Base-by-base conservation (phyloP, 2,329 filamentous ascomycete genomes). In the Paecilomyces formosus region DNA sequence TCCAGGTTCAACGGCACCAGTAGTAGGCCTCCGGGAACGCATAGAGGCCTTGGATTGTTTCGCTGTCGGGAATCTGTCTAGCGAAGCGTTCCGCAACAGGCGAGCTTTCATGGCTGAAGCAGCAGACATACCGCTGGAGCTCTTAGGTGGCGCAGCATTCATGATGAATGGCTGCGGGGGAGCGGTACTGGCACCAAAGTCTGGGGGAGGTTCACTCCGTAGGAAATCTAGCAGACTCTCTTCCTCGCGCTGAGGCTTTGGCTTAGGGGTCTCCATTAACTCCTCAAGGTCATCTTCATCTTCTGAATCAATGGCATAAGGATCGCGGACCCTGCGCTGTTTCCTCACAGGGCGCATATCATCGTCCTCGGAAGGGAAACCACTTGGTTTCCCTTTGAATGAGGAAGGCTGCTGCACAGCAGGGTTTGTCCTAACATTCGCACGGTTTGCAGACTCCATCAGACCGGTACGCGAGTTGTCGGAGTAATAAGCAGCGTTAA, bases 221-320 rank as follows among this genome's bases (percentile, higher is more conserved):
- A 81, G 66, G 67, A 81, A 81, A 61, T 81, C 79, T 22, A 78
- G 71, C 51, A 79, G 63, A 59, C 77, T 79, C 62, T 79, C 78
- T 63, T 79, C 76, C 21, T 76, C 67, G n/a, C 72, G 70, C 50
- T 67, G 64, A 8, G 70, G 70, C 56, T 73, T 70, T n/a, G 66
- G 58, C 13, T 60, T 58, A 7, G 66, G 55, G 54, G 64, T 61
- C 33, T 80, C 72, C 21, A 81, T 70, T 30, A 84, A 79, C 1
- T 86, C 81, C 13, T 84, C 82, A 8, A 86, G 80, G 3, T 86
- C 86, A 57, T 88, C 85, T 58, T 90, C 88, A 65, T 87, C 89
- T 56, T 78, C 77, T 30, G 86, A 79, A 68, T 97, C 92, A 62
- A 97, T 90, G n/a, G 92, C 90, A 64, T 97, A 97, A 0, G 93